These are phyloP conservation scores for Chalara sp. DNA, from an alignment of 2,329 filamentous ascomycete genomes.

Conservation along the genomic window DNA sequence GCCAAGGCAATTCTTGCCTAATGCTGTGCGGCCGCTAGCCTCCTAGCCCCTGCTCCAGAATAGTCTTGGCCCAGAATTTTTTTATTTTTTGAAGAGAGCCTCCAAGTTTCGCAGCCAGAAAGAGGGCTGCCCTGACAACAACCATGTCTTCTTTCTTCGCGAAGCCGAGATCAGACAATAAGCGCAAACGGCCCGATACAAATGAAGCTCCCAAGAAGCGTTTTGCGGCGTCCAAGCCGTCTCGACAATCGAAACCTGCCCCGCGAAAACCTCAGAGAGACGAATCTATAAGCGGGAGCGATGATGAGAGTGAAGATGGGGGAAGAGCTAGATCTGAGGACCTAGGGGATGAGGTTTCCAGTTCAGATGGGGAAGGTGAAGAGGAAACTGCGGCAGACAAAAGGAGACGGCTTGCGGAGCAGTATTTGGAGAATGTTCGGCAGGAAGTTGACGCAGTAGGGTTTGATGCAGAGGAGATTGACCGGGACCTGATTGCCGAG, in stretches of 20 bases:
- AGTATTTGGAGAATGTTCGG: conserved; percentile 85
- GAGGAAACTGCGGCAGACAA: conserved; percentile 86
- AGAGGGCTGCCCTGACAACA: background rate
- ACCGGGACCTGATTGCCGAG: conserved; percentile 86
- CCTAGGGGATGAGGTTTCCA: conserved; percentile 43
- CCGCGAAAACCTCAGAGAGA: conserved; percentile 39
- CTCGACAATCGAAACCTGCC: conserved; percentile 27
- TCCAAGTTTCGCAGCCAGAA: no score
- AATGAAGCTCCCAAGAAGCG: conserved; percentile 53
- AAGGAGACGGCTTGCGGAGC: conserved; percentile 78
- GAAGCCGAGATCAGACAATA: conserved; percentile 76
- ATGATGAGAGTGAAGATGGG: conserved; percentile 60
- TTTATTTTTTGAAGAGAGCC: no score
- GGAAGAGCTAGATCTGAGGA: conserved; percentile 47
- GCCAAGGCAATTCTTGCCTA: no score
- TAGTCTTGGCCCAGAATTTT: no score
- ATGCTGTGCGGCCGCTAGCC: no score
- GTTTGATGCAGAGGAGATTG: conserved; percentile 91
- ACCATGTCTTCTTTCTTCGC: conserved; percentile 95
- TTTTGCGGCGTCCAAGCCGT: conserved; percentile 35
- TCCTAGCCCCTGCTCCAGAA: no score
- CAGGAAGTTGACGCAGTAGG: conserved; percentile 76
- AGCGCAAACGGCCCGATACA: conserved; percentile 68
- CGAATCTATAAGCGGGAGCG: conserved; percentile 78
- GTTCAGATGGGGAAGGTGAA: conserved; percentile 58